Percentiles rank a stretch among this genome's conserved stretches.
These are phyloP conservation scores for Sphaerobolus stellatus DNA, from an alignment of 1,284 basidiomycete species.

Conservation along the genomic window DNA sequence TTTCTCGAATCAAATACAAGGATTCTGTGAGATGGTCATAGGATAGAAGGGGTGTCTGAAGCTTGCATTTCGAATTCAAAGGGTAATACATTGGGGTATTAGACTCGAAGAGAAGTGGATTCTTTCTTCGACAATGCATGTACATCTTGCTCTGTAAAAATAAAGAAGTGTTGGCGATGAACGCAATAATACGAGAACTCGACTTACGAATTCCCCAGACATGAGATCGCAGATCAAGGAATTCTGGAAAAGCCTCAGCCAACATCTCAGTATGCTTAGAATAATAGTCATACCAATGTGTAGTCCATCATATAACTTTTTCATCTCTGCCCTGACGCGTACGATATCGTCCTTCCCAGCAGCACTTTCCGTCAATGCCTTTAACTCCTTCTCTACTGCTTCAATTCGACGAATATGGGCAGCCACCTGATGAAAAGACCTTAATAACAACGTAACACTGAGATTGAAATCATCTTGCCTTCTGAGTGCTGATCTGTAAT, in stretches of 20 bases:
- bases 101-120: conserved; percentile 48
- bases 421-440: conserved; percentile 58
- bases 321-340: conserved; percentile 73
- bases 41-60: too few species aligned
- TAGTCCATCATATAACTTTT: conserved; percentile 81
- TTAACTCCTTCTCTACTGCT: conserved; percentile 85
- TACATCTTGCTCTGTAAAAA: conserved; percentile 71
- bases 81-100: too few species aligned
- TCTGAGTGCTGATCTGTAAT: conserved; percentile 78
- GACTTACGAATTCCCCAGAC: conserved; percentile 83
- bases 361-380: conserved; percentile 64
- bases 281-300: conserved; percentile 59
- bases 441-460: background rate
- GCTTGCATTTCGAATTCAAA: too few species aligned
- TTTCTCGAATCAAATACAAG: too few species aligned
- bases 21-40: too few species aligned
- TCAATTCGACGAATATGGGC: conserved; percentile 84
- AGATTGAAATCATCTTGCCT: conserved; percentile 47
- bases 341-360: conserved; percentile 79
- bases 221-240: conserved; percentile 72
- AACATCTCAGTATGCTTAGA: conserved; percentile 2
- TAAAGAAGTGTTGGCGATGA: conserved; percentile 13
- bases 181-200: background rate
- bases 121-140: conserved; percentile 71
- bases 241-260: conserved; percentile 45